Base-by-base conservation (phyloP, 2,329 filamentous ascomycete species). In the Diaporthe destruens region DNA sequence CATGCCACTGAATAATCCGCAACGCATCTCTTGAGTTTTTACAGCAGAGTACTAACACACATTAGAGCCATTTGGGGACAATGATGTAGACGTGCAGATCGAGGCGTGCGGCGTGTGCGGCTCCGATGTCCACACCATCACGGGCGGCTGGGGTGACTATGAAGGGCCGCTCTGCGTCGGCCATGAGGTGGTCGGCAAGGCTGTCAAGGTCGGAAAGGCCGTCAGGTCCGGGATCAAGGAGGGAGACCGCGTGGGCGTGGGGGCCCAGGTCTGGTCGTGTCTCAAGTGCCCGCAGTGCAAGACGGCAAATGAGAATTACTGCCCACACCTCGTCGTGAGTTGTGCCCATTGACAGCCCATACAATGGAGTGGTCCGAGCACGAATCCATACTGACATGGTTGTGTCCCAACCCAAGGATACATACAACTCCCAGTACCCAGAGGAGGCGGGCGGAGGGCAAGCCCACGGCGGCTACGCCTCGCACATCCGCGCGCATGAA, bases 71-170 rank as follows among this genome's bases (percentile, higher is more conserved):
- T 93, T 93, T 78, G 91, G 89, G 67, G 89, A 91, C 77, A 85
- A 90, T 80, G 91, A 93, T 79, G 86, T 94, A 76, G 92, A 94
- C 78, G 88, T 94, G 79, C 90, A 92, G 82, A 90, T 94, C 77
- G 88, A 92, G 75, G 89, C 87, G 74, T 92, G 91, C 78, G 91
- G 91, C 78, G 84, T 90, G 49, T 90, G 89, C 77, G 88, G 88
- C 68, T 88, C 85, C 71, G 88, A 90, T 77, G 82, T 90, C n/a
- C 88, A 90, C 79, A 89, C 87, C n/a, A 82, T 89, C 73, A 87
- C 82, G 71, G 85, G 86, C 71, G 86, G 87, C 73, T 89, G 87
- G 87, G 86, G 87, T 1, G 77, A 78, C 74, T 84, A 79, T 61
- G 71, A 81, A 59, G 82, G 82, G 0, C 86, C 86, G 2, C 79